A percentile compares a stretch with the other conserved stretches of the same genome.
Conservation (phyloP, 1,139 yeast species). For the Taphrina confusa region DNA sequence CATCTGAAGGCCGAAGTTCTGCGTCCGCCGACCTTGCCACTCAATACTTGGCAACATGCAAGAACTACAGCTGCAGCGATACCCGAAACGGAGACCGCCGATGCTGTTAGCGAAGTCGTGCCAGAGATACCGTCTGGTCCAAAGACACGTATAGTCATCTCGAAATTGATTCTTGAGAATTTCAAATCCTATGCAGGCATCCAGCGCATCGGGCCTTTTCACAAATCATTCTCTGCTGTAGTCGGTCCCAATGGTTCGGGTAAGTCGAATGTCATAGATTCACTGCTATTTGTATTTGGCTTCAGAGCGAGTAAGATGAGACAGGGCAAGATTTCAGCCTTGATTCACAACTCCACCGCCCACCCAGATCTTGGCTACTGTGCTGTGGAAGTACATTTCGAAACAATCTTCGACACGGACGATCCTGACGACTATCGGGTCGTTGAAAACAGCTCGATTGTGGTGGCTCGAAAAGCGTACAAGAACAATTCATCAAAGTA, state of each 20-base stretch:
- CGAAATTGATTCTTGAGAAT: constrained; percentile 70
- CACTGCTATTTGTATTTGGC: constrained; percentile 93
- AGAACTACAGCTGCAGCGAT: background rate
- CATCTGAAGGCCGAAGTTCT: background rate
- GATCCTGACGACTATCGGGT: constrained; percentile 46
- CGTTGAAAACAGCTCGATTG: constrained; percentile 60
- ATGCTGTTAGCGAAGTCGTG: background rate
- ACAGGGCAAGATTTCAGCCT: constrained; percentile 84
- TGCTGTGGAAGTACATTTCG: constrained; percentile 90
- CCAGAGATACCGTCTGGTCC: constrained; percentile 25
- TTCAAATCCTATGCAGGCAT: constrained; percentile 95
- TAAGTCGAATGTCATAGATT: constrained; percentile 94
- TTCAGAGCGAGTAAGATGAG: constrained; percentile 96
- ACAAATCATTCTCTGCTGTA: constrained; percentile 86
- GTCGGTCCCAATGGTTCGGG: constrained; percentile 99
- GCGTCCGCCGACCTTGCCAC: constrained; percentile 19
- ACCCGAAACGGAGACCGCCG: background rate
- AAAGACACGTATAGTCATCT: constrained; percentile 67
- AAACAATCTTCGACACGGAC: constrained; percentile 63
- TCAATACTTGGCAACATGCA: background rate
- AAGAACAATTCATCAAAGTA: constrained; percentile 78
- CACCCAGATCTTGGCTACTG: constrained; percentile 70
- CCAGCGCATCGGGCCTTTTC: constrained; percentile 94
- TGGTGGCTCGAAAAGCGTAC: constrained; percentile 78
- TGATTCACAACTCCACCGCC: constrained; percentile 77